A percentile compares a stretch with the other conserved stretches of the same genome.
phyloP scores from a whole-genome alignment of 371 early-diverging fungal species.

The Zopfochytrium polystomum region DNA sequence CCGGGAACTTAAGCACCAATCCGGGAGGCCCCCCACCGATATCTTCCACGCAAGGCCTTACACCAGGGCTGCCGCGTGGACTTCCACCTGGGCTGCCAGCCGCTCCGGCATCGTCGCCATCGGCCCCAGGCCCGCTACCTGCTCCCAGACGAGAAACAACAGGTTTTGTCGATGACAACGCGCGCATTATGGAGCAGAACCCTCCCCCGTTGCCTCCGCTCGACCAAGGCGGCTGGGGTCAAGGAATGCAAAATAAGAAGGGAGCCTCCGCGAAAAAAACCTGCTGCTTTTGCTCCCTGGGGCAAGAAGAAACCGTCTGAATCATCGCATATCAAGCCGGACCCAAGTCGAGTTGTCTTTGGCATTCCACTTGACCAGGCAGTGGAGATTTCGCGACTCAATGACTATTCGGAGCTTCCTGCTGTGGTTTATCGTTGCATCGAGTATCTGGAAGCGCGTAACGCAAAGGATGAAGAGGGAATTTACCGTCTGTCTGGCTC shows the following conservation, averaged over 20 bases:
- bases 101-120: no score
- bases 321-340: conserved; percentile 5
- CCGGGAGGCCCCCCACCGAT: background rate
- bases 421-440: conserved; percentile 91
- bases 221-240: background rate
- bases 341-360: conserved; percentile 36
- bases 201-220: conserved; percentile 27
- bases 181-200: conserved; percentile 42
- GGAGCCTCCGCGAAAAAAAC: conserved; percentile 2
- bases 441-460: conserved; percentile 85
- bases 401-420: conserved; percentile 77
- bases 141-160: background rate
- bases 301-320: conserved; percentile 44
- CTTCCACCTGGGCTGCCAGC: conserved; percentile 2
- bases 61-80: conserved; percentile 1
- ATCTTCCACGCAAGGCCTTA: background rate
- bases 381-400: conserved; percentile 38
- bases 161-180: conserved; percentile 42
- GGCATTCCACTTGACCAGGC: conserved; percentile 42
- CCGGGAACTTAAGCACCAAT: no score
- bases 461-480: conserved; percentile 83
- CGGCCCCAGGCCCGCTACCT: background rate
- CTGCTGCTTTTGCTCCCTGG: background rate
- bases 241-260: conserved; percentile 7
- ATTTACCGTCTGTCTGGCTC: conserved; percentile 90